Base-by-base conservation (phyloP, 2,329 filamentous ascomycete species). In the Truncatella angustata region DNA sequence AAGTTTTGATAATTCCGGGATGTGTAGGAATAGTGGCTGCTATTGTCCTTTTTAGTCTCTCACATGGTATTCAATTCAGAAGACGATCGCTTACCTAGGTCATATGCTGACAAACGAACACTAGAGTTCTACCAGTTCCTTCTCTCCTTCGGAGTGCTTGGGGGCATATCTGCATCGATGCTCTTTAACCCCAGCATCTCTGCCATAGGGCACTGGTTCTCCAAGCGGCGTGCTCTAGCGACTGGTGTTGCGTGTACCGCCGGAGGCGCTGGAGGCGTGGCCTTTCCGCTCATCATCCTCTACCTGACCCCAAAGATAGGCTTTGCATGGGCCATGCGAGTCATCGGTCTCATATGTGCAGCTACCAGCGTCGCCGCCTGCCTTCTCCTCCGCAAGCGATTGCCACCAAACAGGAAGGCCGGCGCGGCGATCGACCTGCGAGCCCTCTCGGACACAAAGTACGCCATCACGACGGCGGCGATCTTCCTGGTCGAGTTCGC, bases 1-100 rank as follows among this genome's bases (percentile, higher is more conserved):
- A 77, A 26, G 63, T 77, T 47, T 71, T 90, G 3, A 70, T 90
- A 3, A 56, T 83, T 0, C 70, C 73, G 0, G 87, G 87, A 0
- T 81, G 78, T 21, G 65, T 85, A 2, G 69, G 80, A 18, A 66
- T 84, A 35, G 70, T 86, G 35, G 72, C 75, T 0, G 76, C 77
- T 26, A 73, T 84, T 47, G 72, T 88, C 49, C 66, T 85, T 21
- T 30, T 47, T 9, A 47, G 44, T 20, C 24, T 47, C 21, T 32
- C 44, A 18, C 34, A 26, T 12, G 44, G 44, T 47, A 21, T 20
- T 4, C n/a, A n/a, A n/a, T n/a, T n/a, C n/a, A n/a, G n/a, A n/a
- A n/a, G n/a, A n/a, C n/a, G n/a, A n/a, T n/a, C n/a, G n/a, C n/a
- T n/a, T n/a, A n/a, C n/a, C n/a, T n/a, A n/a, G 82, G 82, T 0